Conservation (phyloP, 768 basidiomycete genomes). For the Daedaleopsis nitida region DNA sequence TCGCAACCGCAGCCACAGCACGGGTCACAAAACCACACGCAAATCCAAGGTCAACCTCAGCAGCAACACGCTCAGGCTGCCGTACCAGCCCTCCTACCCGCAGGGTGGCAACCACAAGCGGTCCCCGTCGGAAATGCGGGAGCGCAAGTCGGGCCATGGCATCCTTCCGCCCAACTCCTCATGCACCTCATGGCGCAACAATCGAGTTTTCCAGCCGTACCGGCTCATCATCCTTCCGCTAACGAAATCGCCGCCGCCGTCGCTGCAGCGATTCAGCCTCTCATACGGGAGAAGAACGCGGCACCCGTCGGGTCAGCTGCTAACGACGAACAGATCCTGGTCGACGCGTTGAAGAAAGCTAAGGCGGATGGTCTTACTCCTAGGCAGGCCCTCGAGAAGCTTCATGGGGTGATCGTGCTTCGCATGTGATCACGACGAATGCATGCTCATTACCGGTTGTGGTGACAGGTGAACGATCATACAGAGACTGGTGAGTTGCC, state of each 20-base stretch:
- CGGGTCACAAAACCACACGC: no score
- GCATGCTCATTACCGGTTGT: not conserved
- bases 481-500: not conserved
- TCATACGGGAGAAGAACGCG: not conserved
- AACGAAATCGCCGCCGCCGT: not conserved
- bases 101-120: no score
- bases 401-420: not conserved
- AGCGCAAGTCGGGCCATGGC: no score
- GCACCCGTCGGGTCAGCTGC: not conserved
- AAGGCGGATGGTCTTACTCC: not conserved
- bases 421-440: not conserved
- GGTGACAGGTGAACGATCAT: not conserved
- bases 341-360: not conserved
- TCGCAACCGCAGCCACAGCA: no score
- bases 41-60: no score
- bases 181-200: no score
- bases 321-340: not conserved
- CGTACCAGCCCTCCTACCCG: no score
- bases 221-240: not conserved
- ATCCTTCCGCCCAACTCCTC: no score
- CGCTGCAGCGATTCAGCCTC: not conserved
- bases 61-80: no score
- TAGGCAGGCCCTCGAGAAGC: not conserved
- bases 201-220: not conserved
- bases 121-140: no score